Conservation (phyloP, 495 filamentous ascomycete species). For the Podospora comata region DNA sequence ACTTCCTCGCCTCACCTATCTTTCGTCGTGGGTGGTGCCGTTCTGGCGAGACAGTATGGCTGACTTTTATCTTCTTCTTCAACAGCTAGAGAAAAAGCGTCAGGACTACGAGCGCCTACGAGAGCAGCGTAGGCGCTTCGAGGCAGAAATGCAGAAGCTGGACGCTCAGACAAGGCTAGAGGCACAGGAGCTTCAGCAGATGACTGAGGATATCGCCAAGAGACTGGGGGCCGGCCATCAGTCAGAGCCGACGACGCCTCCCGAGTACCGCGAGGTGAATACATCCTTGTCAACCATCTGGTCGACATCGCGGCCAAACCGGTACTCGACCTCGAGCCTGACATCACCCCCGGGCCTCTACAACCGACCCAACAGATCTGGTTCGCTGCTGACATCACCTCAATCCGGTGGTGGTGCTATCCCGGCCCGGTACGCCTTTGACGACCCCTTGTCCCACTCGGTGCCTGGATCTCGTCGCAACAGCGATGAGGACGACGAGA, state of each 20-base stretch:
- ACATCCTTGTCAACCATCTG: conserved; percentile 62
- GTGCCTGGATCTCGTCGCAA: conserved; percentile 82
- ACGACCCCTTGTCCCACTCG: conserved; percentile 71
- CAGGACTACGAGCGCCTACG: conserved; percentile 81
- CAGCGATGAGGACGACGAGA: conserved; percentile 74
- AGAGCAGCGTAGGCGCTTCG: conserved; percentile 79
- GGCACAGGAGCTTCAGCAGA: conserved; percentile 75
- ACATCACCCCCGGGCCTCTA: conserved; percentile 75
- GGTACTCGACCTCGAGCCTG: conserved; percentile 79
- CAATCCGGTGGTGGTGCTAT: conserved; percentile 47
- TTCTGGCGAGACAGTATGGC: neutral
- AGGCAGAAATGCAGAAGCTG: conserved; percentile 81
- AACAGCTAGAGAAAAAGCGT: conserved; percentile 87
- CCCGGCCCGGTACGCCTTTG: conserved; percentile 48
- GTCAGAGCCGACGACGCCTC: conserved; percentile 95
- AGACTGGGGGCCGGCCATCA: conserved; percentile 58
- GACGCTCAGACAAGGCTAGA: conserved; percentile 77
- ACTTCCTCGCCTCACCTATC: neutral
- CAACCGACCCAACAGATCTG: conserved; percentile 68
- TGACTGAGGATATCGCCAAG: conserved; percentile 68
- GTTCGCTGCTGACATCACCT: conserved; percentile 64
- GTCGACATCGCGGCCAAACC: conserved; percentile 66
- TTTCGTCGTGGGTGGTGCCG: neutral
- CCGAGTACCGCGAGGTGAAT: conserved; percentile 73
- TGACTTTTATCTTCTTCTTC: neutral